Evolutionary conservation across 192 early-diverging fungal species (phyloP).

Genomic region (Geosiphon pyriformis): DNA sequence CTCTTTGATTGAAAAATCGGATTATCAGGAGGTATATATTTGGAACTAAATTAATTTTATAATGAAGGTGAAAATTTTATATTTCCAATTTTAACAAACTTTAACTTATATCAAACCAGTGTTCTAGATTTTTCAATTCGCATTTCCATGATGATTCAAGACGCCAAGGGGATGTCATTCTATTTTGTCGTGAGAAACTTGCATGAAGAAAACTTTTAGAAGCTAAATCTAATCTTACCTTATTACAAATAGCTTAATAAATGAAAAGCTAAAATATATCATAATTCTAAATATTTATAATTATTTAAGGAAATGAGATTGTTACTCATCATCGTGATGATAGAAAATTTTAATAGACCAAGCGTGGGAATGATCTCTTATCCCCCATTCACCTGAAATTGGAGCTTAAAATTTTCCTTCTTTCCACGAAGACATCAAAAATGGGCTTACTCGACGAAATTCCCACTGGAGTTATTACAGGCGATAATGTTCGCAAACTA

Average conservation of each 20-base stretch:
- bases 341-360: too few relatives aligned
- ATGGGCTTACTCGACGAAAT: constrained; percentile 75
- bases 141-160: constrained; percentile 81
- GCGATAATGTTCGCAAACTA: constrained; percentile 84
- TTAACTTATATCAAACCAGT: constrained; percentile 36
- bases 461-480: constrained; percentile 88
- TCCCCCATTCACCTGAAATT: too few relatives aligned
- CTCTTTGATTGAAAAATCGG: constrained; percentile 30
- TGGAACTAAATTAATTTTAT: not conserved
- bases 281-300: too few relatives aligned
- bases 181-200: constrained; percentile 50
- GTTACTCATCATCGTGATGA: too few relatives aligned
- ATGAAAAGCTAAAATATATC: too few relatives aligned
- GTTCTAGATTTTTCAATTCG: constrained; percentile 84
- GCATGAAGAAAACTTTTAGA: too few relatives aligned
- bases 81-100: not conserved
- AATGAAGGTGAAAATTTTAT: not conserved
- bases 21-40: constrained; percentile 52
- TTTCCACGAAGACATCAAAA: too few relatives aligned
- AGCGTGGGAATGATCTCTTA: too few relatives aligned
- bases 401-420: too few relatives aligned
- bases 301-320: too few relatives aligned
- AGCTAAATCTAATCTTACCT: too few relatives aligned
- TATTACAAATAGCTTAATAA: too few relatives aligned
- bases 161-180: constrained; percentile 76